A percentile compares a stretch with the other conserved stretches of the same genome.
phyloP scores from a whole-genome alignment of 192 early-diverging fungal species.

The Gamsiella multidivaricata region DNA sequence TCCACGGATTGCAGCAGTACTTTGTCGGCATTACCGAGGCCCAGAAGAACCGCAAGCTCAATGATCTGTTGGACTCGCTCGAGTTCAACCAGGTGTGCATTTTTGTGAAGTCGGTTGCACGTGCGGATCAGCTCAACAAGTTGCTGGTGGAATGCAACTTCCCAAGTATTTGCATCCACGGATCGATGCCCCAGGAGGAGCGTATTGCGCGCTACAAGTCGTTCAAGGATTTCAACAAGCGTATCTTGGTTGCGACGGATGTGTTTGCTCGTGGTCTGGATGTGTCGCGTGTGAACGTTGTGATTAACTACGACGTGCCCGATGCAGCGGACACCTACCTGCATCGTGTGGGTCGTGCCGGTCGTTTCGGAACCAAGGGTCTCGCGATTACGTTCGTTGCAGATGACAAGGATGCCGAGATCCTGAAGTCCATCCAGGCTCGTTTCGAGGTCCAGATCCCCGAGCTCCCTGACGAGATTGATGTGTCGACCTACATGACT shows the following conservation, averaged over 20 bases:
- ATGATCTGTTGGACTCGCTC: conserved; percentile 90
- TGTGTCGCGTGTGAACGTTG: conserved; percentile 98
- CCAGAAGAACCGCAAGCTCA: conserved; percentile 94
- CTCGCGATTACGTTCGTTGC: conserved; percentile 94
- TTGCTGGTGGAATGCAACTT: conserved; percentile 91
- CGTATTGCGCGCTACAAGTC: conserved; percentile 92
- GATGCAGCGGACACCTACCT: conserved; percentile 91
- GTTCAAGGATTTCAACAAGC: conserved; percentile 95
- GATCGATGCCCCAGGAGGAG: conserved; percentile 89
- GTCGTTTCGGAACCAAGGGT: conserved; percentile 99
- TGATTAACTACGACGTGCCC: conserved; percentile 99
- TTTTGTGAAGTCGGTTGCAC: conserved; percentile 91
- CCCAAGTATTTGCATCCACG: conserved; percentile 94
- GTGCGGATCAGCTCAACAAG: conserved; percentile 90
- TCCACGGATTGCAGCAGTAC: conserved; percentile 97
- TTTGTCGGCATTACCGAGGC: conserved; percentile 86
- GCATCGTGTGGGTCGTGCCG: conserved; percentile 97
- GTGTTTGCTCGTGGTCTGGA: conserved; percentile 99
- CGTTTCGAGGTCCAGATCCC: conserved; percentile 96
- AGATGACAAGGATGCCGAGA: conserved; percentile 79
- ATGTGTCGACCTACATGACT: conserved; percentile 57
- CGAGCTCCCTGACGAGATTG: conserved; percentile 88
- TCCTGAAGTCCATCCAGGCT: conserved; percentile 88
- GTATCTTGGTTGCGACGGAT: conserved; percentile 98
- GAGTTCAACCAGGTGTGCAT: conserved; percentile 99